Evolutionary conservation across 345 rosid genomes (phyloP).

Genomic region (Corymbia maculata): DNA sequence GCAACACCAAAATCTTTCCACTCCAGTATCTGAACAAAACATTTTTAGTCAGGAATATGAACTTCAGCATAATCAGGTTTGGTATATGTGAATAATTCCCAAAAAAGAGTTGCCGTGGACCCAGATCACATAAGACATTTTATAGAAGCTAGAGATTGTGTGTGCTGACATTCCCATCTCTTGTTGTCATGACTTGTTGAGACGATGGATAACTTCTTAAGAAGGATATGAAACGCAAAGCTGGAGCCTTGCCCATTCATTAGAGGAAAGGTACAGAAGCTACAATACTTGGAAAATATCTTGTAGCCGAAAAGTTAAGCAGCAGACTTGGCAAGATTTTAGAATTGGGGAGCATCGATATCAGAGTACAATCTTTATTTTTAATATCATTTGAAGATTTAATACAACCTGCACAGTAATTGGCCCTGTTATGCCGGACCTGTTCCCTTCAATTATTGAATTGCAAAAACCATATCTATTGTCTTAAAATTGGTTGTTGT

Average conservation of each 20-base stretch:
- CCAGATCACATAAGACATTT: not conserved
- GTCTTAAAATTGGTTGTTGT: not conserved
- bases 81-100: not conserved
- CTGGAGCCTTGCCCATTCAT: not conserved
- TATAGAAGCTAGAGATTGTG: not conserved
- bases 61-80: not conserved
- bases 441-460: not conserved
- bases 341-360: not conserved
- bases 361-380: not conserved
- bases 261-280: not conserved
- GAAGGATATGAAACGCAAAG: not conserved
- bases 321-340: not conserved
- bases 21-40: conserved; percentile 36
- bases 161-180: not conserved
- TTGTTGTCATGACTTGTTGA: not conserved
- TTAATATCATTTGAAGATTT: not conserved
- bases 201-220: not conserved
- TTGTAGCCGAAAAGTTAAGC: conserved; percentile 3
- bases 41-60: not conserved
- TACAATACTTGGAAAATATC: conserved; percentile 21
- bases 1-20: conserved; percentile 59
- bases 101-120: not conserved
- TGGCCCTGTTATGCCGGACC: not conserved
- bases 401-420: not conserved
- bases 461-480: not conserved